Evolutionary conservation across 2,329 filamentous ascomycete genomes (phyloP), one percentile per base, ranked within the genome.

Genomic region (Alternaria tenuissima): DNA sequence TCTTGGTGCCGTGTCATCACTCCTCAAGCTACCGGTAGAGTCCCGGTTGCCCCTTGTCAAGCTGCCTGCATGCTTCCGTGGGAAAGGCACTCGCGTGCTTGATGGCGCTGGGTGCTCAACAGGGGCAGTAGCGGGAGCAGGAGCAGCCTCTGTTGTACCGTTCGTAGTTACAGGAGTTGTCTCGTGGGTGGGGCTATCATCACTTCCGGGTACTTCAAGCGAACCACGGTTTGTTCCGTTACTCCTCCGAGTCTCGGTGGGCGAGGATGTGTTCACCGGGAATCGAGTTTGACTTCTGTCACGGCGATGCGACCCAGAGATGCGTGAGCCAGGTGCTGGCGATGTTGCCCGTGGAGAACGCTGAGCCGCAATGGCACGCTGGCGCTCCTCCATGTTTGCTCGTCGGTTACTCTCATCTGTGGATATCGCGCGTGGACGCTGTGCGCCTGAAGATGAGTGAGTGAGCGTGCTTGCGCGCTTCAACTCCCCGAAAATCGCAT

Each of bases 401-500:
- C 93, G 92, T 61, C 95, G 91, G 79, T 96, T 96, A 81, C 93
- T 96, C 83, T 99, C 95, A 75, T 99, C 93, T 0, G 93, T 96
- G 77, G 92, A 96, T 73, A 97, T 92, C 30, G 94, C 94, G 48
- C 95, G 90, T 24, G 92, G 91, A 42, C 93, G 89, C 68, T 84
- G 86, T 64, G 80, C 81, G 49, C 82, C 82, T n/a, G 84, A 82
- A 41, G 82, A 81, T 1, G 89, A 89, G 43, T 85, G 83, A 12
- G 85, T 88, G 18, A 91, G 84, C 81, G 64, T 91, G 43, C 90
- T 92, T 76, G 93, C 91, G 69, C 95, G 93, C 84, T 99, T 99
- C 64, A 99, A 85, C 77, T 97, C 95, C 66, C 90, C 92, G 79
- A 99, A 99, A 74, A 99, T 97, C 62, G 91, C 87, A 63, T 97